A percentile compares a stretch with the other conserved stretches of the same genome.
Conservation (phyloP, 495 filamentous ascomycete species). For the Annulohypoxylon stygium region DNA sequence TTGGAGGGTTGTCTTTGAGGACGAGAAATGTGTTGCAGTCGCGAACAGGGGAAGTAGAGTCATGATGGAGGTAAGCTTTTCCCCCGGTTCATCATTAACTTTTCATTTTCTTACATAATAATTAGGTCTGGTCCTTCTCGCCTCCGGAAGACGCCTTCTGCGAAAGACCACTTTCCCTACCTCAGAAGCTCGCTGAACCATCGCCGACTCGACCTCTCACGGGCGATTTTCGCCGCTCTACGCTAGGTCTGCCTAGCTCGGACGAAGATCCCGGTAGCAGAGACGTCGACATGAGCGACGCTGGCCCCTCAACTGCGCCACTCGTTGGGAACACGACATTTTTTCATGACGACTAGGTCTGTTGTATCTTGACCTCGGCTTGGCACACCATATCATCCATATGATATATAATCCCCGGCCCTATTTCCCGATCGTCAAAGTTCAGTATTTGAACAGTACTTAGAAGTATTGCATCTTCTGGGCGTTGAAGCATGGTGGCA, state of each 20-base stretch:
- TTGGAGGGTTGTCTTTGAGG: conserved; percentile 97
- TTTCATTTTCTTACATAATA: conserved; percentile 26
- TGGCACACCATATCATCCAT: conserved; percentile 48
- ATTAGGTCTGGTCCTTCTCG: conserved; percentile 90
- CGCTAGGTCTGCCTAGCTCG: conserved; percentile 29
- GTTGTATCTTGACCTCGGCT: not conserved
- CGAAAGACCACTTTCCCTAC: conserved; percentile 56
- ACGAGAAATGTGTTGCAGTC: conserved; percentile 97
- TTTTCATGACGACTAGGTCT: conserved; percentile 60
- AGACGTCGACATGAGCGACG: conserved; percentile 64
- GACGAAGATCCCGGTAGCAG: conserved; percentile 48
- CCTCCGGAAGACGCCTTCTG: conserved; percentile 78
- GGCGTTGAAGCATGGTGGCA: conserved; percentile 47
- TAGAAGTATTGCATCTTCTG: conserved; percentile 43
- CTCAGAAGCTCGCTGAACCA: conserved; percentile 54
- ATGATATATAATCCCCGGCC: conserved; percentile 59
- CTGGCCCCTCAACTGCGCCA: conserved; percentile 60
- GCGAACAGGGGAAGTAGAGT: conserved; percentile 84
- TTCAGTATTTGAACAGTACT: conserved; percentile 27
- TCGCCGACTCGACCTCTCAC: conserved; percentile 58
- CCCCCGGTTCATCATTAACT: conserved; percentile 30
- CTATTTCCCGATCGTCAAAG: conserved; percentile 29
- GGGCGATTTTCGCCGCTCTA: conserved; percentile 50
- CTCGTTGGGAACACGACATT: conserved; percentile 57
- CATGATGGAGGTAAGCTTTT: conserved; percentile 90